Percentiles rank a stretch among this genome's conserved stretches.
These are phyloP conservation scores for Hypseocharis bilobata DNA, from an alignment of 441 rosid genomes.

Conservation along the genomic window DNA sequence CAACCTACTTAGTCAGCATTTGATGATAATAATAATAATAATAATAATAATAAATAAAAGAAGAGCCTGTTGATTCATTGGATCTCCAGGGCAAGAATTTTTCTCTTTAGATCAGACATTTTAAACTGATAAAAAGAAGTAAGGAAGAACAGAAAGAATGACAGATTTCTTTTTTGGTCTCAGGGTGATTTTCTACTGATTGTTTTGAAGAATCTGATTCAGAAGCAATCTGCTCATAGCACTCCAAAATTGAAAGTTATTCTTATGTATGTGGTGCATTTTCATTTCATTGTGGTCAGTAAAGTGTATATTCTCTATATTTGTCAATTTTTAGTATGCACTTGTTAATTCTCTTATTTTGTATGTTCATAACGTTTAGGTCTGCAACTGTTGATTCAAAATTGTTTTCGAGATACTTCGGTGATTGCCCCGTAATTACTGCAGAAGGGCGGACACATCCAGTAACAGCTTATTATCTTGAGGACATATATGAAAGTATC, in stretches of 20 bases:
- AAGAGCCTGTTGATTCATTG: background rate
- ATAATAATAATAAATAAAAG: background rate
- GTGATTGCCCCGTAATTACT: slow-evolving; percentile 74
- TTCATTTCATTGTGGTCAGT: slow-evolving; percentile 13
- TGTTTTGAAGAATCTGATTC: slow-evolving; percentile 78
- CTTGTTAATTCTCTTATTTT: slow-evolving; percentile 19
- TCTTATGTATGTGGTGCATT: slow-evolving; percentile 50
- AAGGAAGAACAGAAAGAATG: background rate
- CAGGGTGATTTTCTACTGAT: slow-evolving; percentile 95
- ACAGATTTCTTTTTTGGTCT: slow-evolving; percentile 13
- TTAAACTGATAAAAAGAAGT: background rate
- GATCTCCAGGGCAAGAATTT: background rate
- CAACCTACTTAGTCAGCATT: background rate
- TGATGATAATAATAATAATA: background rate
- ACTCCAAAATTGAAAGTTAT: slow-evolving; percentile 62
- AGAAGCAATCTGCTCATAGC: slow-evolving; percentile 53
- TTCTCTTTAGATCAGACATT: background rate
- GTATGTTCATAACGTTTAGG: slow-evolving; percentile 38
- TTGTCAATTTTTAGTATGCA: background rate
- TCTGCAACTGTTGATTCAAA: slow-evolving; percentile 92
- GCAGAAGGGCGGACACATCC: slow-evolving; percentile 87
- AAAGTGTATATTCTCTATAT: background rate
- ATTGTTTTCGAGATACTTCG: slow-evolving; percentile 74
- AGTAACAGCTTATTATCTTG: slow-evolving; percentile 67
- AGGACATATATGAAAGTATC: slow-evolving; percentile 70